Percentiles rank a stretch among this genome's conserved stretches.
Evolutionary conservation across 2,329 filamentous ascomycete species (phyloP).

Genomic region (Aspergillus quadrilineatus): DNA sequence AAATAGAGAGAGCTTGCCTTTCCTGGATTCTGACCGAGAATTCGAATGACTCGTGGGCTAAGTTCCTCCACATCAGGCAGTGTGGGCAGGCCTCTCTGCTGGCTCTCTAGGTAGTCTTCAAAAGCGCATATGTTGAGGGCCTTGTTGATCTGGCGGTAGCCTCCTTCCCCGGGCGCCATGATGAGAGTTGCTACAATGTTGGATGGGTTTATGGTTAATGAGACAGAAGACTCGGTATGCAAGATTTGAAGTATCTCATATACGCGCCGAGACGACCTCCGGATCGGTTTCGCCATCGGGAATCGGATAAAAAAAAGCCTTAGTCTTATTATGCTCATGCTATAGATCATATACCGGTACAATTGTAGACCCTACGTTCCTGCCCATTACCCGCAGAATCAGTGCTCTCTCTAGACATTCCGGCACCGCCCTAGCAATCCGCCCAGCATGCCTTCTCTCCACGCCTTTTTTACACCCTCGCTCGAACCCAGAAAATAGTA

Average conservation of each 20-base stretch:
- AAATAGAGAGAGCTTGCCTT: neutral
- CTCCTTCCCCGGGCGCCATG: neutral
- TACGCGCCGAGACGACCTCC: neutral
- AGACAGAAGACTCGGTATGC: too few relatives aligned
- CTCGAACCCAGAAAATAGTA: too few relatives aligned
- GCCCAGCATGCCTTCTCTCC: too few relatives aligned
- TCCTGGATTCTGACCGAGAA: slow-evolving; percentile 46
- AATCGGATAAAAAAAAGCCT: neutral
- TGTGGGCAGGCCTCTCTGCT: slow-evolving; percentile 28
- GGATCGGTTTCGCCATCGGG: neutral
- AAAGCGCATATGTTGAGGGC: too few relatives aligned
- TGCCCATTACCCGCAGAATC: neutral
- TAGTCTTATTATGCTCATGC: neutral
- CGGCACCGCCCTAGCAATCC: too few relatives aligned
- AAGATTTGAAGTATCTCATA: neutral
- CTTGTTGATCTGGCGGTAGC: too few relatives aligned
- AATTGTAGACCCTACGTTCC: neutral
- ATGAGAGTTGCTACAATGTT: neutral
- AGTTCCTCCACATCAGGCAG: slow-evolving; percentile 40
- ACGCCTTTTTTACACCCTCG: too few relatives aligned
- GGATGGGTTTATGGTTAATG: too few relatives aligned
- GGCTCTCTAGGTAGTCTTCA: neutral
- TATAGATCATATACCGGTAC: neutral
- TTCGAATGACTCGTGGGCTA: slow-evolving; percentile 39
- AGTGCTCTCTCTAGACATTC: too few relatives aligned